Evolutionary conservation across 208 protist species (phyloP).

Genomic region (Leishmania amazonensis): DNA sequence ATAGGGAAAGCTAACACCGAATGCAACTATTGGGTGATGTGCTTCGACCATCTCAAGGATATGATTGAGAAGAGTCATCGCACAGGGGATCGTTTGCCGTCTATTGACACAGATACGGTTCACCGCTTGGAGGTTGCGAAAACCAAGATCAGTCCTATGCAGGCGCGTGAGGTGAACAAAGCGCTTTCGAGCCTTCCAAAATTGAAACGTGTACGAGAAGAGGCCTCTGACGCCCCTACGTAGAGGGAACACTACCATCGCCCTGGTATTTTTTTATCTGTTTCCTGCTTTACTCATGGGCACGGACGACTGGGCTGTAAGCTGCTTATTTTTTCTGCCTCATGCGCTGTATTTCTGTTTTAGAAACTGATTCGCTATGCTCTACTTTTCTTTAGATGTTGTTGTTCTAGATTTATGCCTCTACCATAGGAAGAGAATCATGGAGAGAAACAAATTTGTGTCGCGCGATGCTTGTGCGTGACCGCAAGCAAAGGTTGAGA

Average conservation of each 20-base stretch:
- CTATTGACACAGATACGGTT: slow-evolving; percentile 51
- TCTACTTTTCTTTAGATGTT: slow-evolving; percentile 15
- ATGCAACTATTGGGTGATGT: slow-evolving; percentile 71
- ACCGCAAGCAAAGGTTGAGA: background rate
- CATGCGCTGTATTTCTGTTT: slow-evolving; percentile 21
- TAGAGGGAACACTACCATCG: background rate
- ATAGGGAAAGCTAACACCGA: slow-evolving; percentile 76
- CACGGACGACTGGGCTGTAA: background rate
- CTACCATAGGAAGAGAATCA: background rate
- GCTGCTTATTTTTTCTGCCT: slow-evolving; percentile 9
- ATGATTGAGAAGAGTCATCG: slow-evolving; percentile 50
- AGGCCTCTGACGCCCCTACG: background rate
- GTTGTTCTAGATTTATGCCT: background rate
- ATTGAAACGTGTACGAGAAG: slow-evolving; percentile 34
- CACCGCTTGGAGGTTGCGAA: slow-evolving; percentile 55
- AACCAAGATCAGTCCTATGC: slow-evolving; percentile 28
- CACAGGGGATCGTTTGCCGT: slow-evolving; percentile 35
- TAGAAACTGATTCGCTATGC: background rate
- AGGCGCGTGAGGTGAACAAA: slow-evolving; percentile 26
- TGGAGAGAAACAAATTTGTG: background rate
- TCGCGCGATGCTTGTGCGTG: background rate
- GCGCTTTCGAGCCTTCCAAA: slow-evolving; percentile 2
- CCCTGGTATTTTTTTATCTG: slow-evolving; percentile 6
- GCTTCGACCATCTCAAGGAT: slow-evolving; percentile 75
- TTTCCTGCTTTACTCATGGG: background rate